Percentiles rank a stretch among this genome's conserved stretches.
Conservation (phyloP, 31 red algal genomes). For the Porphyra umbilicalis region DNA sequence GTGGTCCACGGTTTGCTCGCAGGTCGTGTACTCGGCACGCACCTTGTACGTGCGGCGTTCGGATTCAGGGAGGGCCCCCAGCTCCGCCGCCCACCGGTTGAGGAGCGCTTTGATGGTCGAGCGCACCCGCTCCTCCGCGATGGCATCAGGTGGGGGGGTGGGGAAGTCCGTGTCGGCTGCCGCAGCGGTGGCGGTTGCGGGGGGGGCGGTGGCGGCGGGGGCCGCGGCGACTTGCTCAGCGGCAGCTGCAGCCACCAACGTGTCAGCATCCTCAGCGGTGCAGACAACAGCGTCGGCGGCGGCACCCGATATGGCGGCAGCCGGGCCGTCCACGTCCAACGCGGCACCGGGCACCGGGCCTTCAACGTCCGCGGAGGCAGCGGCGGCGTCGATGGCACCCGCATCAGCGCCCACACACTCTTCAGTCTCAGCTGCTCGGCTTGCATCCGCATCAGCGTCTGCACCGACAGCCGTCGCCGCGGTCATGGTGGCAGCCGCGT, state of each 20-base stretch:
- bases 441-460: too few species aligned
- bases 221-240: too few species aligned
- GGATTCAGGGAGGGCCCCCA: slow-evolving; percentile 25
- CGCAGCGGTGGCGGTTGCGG: background rate
- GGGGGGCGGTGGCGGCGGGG: background rate
- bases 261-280: background rate
- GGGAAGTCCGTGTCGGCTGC: background rate
- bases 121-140: background rate
- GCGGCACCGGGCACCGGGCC: background rate
- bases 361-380: too few species aligned
- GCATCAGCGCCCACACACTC: too few species aligned
- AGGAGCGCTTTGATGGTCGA: background rate
- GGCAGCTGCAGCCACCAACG: too few species aligned
- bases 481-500: too few species aligned
- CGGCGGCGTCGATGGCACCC: too few species aligned
- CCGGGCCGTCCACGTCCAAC: background rate
- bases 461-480: too few species aligned
- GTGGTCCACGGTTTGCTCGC: slow-evolving; percentile 62
- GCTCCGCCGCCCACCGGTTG: slow-evolving; percentile 24
- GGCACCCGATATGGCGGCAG: background rate
- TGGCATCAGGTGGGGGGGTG: background rate
- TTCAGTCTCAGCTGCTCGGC: too few species aligned
- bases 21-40: slow-evolving; percentile 15
- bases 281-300: background rate
- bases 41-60: slow-evolving; percentile 42